These are phyloP conservation scores for Acanthamoeba castellanii DNA, from an alignment of 208 protist species.

Conservation along the genomic window DNA sequence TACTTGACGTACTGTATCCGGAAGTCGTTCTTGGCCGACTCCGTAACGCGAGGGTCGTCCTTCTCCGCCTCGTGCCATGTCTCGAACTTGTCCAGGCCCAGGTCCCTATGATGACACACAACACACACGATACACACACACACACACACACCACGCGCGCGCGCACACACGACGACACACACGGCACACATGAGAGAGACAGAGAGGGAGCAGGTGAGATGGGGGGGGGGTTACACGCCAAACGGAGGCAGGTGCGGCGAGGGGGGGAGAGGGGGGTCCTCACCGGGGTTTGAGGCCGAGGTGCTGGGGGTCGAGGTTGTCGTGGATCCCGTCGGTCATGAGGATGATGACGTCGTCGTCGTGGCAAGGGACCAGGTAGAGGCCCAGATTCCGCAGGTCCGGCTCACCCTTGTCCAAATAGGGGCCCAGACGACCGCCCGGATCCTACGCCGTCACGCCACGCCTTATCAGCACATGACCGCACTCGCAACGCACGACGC, in stretches of 20 bases:
- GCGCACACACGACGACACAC: too few relatives aligned
- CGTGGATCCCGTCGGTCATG: slow-evolving; percentile 83
- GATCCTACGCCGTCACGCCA: neutral
- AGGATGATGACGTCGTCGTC: slow-evolving; percentile 35
- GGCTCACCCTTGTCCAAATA: neutral
- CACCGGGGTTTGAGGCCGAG: slow-evolving; percentile 13
- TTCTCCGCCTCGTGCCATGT: neutral
- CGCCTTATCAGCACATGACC: neutral
- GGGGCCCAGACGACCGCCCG: neutral
- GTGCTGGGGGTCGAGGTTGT: slow-evolving; percentile 83
- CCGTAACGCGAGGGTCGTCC: neutral
- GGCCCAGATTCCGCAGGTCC: slow-evolving; percentile 57
- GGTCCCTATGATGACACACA: too few relatives aligned
- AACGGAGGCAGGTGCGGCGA: too few relatives aligned
- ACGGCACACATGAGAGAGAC: too few relatives aligned
- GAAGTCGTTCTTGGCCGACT: slow-evolving; percentile 10
- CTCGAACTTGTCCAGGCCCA: neutral
- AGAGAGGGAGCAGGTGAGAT: too few relatives aligned
- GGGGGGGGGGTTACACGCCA: too few relatives aligned
- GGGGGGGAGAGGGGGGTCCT: neutral
- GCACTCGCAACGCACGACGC: neutral
- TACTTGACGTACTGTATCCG: slow-evolving; percentile 16
- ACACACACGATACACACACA: too few relatives aligned
- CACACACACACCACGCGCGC: too few relatives aligned
- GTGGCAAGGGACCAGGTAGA: slow-evolving; percentile 53